These are phyloP conservation scores for Phaeosphaeriaceae sp. DNA, from an alignment of 2,329 filamentous ascomycete species.

Conservation along the genomic window DNA sequence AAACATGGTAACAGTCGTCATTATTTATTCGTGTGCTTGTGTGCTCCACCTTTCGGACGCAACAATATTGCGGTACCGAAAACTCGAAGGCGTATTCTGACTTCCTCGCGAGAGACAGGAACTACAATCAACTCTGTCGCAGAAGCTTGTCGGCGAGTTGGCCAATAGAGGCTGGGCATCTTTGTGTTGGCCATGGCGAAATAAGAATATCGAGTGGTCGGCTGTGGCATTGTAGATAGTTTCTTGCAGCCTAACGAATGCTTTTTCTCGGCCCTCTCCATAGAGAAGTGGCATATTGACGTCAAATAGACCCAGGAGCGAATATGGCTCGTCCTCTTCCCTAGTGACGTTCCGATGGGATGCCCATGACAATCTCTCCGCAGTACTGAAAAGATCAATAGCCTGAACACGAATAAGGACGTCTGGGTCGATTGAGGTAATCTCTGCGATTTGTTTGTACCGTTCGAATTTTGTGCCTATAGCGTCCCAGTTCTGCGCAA, in stretches of 20 bases:
- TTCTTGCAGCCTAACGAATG: constrained; percentile 12
- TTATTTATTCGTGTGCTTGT: constrained; percentile 8
- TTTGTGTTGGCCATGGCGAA: constrained; percentile 7
- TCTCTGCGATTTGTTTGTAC: not conserved
- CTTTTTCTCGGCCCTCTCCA: constrained; percentile 13
- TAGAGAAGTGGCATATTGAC: constrained; percentile 19
- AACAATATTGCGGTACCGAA: constrained; percentile 2
- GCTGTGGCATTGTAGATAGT: constrained; percentile 3
- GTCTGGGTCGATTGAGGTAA: not conserved
- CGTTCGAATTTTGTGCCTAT: constrained; percentile 8
- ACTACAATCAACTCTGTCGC: constrained; percentile 5
- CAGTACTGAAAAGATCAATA: constrained; percentile 2
- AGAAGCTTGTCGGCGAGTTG: constrained; percentile 11
- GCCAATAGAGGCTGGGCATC: constrained; percentile 5
- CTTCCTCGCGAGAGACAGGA: not conserved
- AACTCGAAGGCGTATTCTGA: not conserved
- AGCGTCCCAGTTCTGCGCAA: not conserved
- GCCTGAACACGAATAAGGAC: not conserved
- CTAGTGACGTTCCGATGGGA: constrained; percentile 10
- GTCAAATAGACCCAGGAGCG: constrained; percentile 35
- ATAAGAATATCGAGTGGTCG: constrained; percentile 18
- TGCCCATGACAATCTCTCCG: constrained; percentile 20
- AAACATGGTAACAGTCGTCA: constrained; percentile 3
- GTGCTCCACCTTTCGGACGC: constrained; percentile 2
- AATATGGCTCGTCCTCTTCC: constrained; percentile 38